phyloP scores from a whole-genome alignment of 106 monocot species.

The Agapanthus africanus region DNA sequence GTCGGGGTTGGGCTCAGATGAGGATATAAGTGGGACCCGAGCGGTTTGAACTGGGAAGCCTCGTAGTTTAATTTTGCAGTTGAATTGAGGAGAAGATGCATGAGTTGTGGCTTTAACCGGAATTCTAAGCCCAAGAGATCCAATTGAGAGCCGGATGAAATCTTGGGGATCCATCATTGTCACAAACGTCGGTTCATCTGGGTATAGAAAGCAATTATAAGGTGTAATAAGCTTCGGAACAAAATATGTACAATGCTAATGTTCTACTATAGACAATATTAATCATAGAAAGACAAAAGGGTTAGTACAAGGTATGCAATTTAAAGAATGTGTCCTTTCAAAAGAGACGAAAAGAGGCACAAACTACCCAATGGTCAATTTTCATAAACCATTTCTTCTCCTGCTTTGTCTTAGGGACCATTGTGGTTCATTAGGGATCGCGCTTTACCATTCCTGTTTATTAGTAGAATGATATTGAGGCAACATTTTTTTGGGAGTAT shows the following conservation, averaged over 20 bases:
- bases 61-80: conserved; percentile 59
- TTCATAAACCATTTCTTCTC: too few species aligned
- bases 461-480: too few species aligned
- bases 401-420: too few species aligned
- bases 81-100: conserved; percentile 18
- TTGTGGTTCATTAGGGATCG: too few species aligned
- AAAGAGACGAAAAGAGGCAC: too few species aligned
- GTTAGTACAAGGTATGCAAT: too few species aligned
- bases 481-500: too few species aligned
- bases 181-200: conserved; percentile 23
- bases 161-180: conserved; percentile 83
- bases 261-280: too few species aligned
- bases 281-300: too few species aligned
- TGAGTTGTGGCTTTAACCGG: conserved; percentile 6
- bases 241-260: not conserved
- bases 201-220: not conserved
- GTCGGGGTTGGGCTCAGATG: conserved; percentile 39
- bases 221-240: not conserved
- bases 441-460: too few species aligned
- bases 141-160: conserved; percentile 72
- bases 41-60: conserved; percentile 71
- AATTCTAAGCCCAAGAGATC: conserved; percentile 65
- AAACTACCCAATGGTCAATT: too few species aligned
- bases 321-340: too few species aligned
- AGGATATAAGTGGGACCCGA: conserved; percentile 47